Conservation (phyloP, 768 basidiomycete genomes). For the Leucocoprinus birnbaumii region DNA sequence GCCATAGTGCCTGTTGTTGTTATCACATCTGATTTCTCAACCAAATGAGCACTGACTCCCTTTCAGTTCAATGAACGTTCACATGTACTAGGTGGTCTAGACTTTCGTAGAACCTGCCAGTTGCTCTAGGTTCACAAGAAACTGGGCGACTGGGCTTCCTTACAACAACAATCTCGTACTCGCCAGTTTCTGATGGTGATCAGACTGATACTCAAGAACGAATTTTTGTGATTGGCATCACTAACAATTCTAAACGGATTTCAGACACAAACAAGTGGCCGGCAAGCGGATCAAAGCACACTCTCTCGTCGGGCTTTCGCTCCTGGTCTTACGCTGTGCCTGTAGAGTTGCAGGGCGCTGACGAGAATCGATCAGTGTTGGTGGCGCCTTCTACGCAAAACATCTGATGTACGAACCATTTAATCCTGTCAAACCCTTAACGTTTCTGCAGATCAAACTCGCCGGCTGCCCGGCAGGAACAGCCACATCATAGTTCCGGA, state of each 20-base stretch:
- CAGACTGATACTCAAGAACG: background rate
- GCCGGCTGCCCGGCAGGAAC: conserved; percentile 32
- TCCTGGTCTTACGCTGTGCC: background rate
- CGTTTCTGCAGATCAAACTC: conserved; percentile 46
- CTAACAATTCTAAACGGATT: background rate
- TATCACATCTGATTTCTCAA: background rate
- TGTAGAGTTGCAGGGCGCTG: conserved; percentile 11
- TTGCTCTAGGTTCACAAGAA: conserved; percentile 9
- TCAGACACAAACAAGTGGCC: too few relatives aligned
- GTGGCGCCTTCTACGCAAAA: background rate
- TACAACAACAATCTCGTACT: background rate
- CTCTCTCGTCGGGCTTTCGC: background rate
- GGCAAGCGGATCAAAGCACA: too few relatives aligned
- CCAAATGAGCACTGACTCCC: background rate
- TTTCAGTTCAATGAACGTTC: too few relatives aligned
- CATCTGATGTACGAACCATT: conserved; percentile 23
- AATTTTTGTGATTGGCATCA: conserved; percentile 1
- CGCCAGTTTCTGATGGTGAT: background rate
- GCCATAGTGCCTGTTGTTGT: conserved; percentile 7
- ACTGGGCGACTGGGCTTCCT: background rate
- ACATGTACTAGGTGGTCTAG: background rate
- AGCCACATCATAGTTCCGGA: conserved; percentile 35
- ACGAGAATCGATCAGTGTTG: background rate
- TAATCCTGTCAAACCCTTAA: conserved; percentile 34
- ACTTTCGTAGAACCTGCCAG: background rate